These are phyloP conservation scores for Cucurbita pepo DNA, from an alignment of 306 rosid species.

Conservation along the genomic window DNA sequence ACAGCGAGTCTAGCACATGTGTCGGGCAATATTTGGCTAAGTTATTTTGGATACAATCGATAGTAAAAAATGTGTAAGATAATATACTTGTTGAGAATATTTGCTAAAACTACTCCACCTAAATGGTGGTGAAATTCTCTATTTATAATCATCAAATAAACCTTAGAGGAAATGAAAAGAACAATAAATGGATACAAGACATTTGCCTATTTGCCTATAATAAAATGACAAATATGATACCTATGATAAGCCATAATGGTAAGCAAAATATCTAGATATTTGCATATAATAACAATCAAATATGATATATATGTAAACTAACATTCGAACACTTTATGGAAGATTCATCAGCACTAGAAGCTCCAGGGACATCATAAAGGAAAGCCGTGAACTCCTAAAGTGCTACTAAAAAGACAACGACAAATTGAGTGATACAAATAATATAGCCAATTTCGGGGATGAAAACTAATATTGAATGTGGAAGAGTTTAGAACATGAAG, in stretches of 20 bases:
- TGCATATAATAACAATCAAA: too few relatives aligned
- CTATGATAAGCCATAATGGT: too few relatives aligned
- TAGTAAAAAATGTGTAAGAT: neutral
- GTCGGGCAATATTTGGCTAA: neutral
- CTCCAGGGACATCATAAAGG: neutral
- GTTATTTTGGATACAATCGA: neutral
- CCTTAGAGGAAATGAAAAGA: too few relatives aligned
- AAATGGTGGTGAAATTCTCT: too few relatives aligned
- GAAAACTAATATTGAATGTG: neutral
- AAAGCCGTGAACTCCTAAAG: neutral
- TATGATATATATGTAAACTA: too few relatives aligned
- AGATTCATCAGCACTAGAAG: neutral
- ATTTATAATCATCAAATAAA: too few relatives aligned
- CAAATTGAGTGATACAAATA: neutral
- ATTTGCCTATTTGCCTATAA: too few relatives aligned
- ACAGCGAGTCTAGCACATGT: neutral
- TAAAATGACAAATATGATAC: too few relatives aligned
- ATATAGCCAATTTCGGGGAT: neutral
- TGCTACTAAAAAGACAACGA: neutral
- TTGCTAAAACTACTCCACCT: too few relatives aligned
- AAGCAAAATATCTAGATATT: too few relatives aligned
- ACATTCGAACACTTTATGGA: neutral
- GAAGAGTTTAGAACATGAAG: conserved; percentile 1
- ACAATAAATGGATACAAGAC: too few relatives aligned
- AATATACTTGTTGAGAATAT: too few relatives aligned